Base-by-base conservation (phyloP, 2,329 filamentous ascomycete genomes). In the Cladosporium sp. region DNA sequence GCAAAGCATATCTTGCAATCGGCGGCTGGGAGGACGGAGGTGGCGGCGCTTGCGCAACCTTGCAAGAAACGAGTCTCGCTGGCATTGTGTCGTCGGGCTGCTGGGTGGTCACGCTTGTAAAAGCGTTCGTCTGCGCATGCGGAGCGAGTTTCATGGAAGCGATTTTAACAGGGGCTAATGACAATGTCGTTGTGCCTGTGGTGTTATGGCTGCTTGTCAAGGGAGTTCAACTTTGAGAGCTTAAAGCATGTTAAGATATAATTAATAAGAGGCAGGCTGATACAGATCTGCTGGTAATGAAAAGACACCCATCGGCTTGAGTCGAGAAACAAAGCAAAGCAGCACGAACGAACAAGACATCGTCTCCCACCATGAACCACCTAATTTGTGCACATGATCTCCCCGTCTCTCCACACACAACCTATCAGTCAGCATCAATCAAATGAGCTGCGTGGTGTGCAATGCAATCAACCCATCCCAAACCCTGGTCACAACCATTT, bases 161-260 rank as follows among this genome's bases (percentile, higher is more conserved):
- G 24, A 93, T 97, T 47, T 77, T 99, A 62, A 97, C 94, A 13
- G 94, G 94, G 2, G 94, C 93, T 28, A 99, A 99, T 73, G 94
- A 99, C 79, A 99, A 99, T 78, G 94, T 99, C 17, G 87, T 97
- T 62, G 93, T 97, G 62, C 94, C 94, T 3, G 85, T 99, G 58
- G 86, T 96, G 51, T 75, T 99, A 60, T 99, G 94, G 94, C 83
- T 92, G 59, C 86, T 96, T 67, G 91, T 96, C 37, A 89, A 93
- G 74, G 90, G 90, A 19, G 73, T 93, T 60, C 81, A 81, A 56
- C 69, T 87, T 9, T 55, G 28, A 55, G 8, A 32, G 13, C 7
- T n/a, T 1, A 9, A 3, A 19, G 28, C 13, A 5, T 37, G 35
- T 37, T 37, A n/a, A 2, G 35, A 37, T 17, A 17, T 37, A 15